Evolutionary conservation across 2,329 filamentous ascomycete genomes (phyloP).

Genomic region (Claviceps monticola): DNA sequence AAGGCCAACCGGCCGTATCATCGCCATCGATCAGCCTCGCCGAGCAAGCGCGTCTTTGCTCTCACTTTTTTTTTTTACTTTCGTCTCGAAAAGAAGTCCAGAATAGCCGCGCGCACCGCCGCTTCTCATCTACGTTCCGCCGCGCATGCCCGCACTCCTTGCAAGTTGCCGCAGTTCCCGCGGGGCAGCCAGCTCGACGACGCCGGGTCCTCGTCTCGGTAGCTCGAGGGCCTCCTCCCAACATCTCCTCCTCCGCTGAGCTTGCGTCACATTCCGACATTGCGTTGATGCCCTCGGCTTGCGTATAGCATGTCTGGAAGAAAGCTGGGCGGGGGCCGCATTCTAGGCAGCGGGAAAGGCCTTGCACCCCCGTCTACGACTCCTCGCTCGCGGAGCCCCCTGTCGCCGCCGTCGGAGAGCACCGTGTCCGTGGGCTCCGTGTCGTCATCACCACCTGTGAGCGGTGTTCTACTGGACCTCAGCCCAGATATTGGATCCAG

Average conservation of each 20-base stretch:
- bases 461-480: slow-evolving; percentile 52
- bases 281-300: neutral
- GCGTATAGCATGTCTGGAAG: slow-evolving; percentile 55
- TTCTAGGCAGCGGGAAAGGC: slow-evolving; percentile 75
- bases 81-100: neutral
- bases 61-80: too few species aligned
- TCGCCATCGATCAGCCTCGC: slow-evolving; percentile 1
- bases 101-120: neutral
- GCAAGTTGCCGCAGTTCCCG: slow-evolving; percentile 12
- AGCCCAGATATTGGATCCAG: slow-evolving; percentile 69
- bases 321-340: slow-evolving; percentile 83
- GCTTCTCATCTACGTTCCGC: neutral
- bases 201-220: slow-evolving; percentile 15
- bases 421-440: slow-evolving; percentile 67
- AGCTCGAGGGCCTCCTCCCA: slow-evolving; percentile 5
- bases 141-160: slow-evolving; percentile 3
- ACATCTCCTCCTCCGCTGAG: neutral
- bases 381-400: slow-evolving; percentile 34
- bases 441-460: slow-evolving; percentile 44
- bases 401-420: slow-evolving; percentile 48
- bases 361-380: slow-evolving; percentile 47
- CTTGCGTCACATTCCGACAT: neutral
- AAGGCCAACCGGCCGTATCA: slow-evolving; percentile 1
- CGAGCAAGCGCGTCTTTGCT: neutral
- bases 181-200: slow-evolving; percentile 16